Evolutionary conservation across 805 yeast genomes (phyloP), one percentile per base, ranked within the genome.

Genomic region (Ogataea zsoltii): DNA sequence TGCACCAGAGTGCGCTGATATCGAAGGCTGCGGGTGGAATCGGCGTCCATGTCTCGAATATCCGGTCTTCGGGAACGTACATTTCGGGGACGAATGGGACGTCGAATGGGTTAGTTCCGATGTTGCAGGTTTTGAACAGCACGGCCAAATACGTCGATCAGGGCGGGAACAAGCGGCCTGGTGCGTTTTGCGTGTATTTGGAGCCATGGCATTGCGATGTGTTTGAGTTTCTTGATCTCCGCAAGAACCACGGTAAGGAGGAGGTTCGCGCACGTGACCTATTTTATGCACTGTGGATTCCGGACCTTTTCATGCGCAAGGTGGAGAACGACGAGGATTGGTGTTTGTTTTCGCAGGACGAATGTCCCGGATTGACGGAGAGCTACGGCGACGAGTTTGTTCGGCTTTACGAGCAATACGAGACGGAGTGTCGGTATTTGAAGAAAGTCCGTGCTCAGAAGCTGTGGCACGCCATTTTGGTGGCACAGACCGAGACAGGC

Each of bases 141-240:
- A 90, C 98, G 19, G 98, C 99, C 15, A 80, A 97, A 57, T 92
- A 91, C 61, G 98, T 92, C 33, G 98, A 92, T 60, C 99, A 92
- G 74, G 99, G 99, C 51, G 98, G 98, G 45, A 92, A 92, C 70
- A 91, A 91, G 68, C 76, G 99, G 60, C 99, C 99, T 0, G 98
- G 98, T 51, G 99, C 99, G 3, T 87, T 92, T 67, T 96, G 97
- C 29, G 69, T 90, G 30, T 92, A 91, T 68, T 66, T 92, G 30
- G 99, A 92, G 69, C 97, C 99, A 45, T 92, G 99, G 99, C 99
- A 92, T 63, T 79, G 86, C 10, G 99, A 92, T 59, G 76, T 92
- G 29, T 85, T 88, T 65, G 96, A 87, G 48, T 85, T 92, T 59
- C 67, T 92, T 43, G 92, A 91, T 48, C 73, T 92, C 54, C 80